phyloP scores from a whole-genome alignment of 192 early-diverging fungal genomes.

The Coemansia sp. region DNA sequence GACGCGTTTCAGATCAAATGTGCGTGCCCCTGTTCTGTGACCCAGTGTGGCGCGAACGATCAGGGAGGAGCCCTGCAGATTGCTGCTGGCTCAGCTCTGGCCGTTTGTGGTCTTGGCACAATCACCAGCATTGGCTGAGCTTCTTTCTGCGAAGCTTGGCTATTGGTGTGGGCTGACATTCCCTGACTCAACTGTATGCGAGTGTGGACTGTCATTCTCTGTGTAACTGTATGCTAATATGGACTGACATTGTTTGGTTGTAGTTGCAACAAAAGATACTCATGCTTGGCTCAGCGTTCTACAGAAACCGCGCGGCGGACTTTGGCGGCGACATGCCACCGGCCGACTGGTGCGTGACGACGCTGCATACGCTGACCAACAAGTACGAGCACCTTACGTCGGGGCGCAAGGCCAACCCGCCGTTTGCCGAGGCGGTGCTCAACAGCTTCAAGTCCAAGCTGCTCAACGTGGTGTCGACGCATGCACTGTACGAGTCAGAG shows the following conservation, averaged over 20 bases:
- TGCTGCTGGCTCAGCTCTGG: neutral
- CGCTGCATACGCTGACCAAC: slow-evolving; percentile 41
- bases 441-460: slow-evolving; percentile 59
- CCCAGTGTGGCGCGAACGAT: neutral
- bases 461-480: slow-evolving; percentile 36
- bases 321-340: slow-evolving; percentile 39
- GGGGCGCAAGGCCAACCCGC: slow-evolving; percentile 52
- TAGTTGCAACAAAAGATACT: neutral
- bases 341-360: slow-evolving; percentile 51
- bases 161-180: neutral
- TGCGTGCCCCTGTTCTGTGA: neutral
- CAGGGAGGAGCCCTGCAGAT: neutral
- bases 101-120: neutral
- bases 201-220: too few relatives aligned
- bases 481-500: slow-evolving; percentile 40
- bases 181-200: neutral
- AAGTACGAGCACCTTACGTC: slow-evolving; percentile 56
- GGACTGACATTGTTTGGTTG: neutral
- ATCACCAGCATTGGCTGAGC: neutral
- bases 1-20: slow-evolving; percentile 3
- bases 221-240: neutral
- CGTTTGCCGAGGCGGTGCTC: slow-evolving; percentile 52
- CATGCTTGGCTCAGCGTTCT: slow-evolving; percentile 26
- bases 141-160: slow-evolving; percentile 1
- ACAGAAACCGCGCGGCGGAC: slow-evolving; percentile 12